Evolutionary conservation across 345 rosid species (phyloP).

Genomic region (Brassica rapa): DNA sequence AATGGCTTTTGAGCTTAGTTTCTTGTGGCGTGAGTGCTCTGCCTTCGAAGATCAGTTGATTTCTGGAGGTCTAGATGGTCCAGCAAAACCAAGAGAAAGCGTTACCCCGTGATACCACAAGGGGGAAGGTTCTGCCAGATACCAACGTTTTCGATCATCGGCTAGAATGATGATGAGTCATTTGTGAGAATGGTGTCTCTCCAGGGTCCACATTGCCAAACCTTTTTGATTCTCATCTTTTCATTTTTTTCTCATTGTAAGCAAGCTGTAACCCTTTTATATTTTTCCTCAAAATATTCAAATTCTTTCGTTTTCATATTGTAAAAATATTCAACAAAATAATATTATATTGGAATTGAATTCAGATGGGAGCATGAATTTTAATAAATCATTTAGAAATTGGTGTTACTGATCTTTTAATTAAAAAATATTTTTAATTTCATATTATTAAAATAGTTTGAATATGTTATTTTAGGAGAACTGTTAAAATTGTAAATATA

Average conservation of each 20-base stretch:
- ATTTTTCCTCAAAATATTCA: not conserved
- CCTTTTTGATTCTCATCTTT: conserved; percentile 13
- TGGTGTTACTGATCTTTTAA: not conserved
- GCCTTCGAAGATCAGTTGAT: too few relatives aligned
- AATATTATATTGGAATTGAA: not conserved
- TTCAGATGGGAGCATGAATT: too few relatives aligned
- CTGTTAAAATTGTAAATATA: not conserved
- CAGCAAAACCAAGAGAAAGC: too few relatives aligned
- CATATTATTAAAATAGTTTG: not conserved
- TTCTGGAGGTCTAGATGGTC: too few relatives aligned
- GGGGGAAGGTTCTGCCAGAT: too few relatives aligned
- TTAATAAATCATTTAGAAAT: not conserved
- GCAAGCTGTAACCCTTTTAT: conserved; percentile 9
- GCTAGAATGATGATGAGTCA: too few relatives aligned
- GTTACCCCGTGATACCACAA: too few relatives aligned
- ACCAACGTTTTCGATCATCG: too few relatives aligned
- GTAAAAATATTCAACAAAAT: not conserved
- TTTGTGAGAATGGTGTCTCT: too few relatives aligned
- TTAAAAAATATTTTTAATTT: not conserved
- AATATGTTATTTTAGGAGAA: not conserved
- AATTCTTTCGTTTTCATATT: not conserved
- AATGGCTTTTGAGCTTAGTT: too few relatives aligned
- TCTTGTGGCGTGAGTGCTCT: too few relatives aligned
- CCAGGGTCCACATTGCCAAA: not conserved
- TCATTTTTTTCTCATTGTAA: conserved; percentile 29